These are phyloP conservation scores for Lichina pygmaea DNA, from an alignment of 495 filamentous ascomycete genomes.

Conservation along the genomic window DNA sequence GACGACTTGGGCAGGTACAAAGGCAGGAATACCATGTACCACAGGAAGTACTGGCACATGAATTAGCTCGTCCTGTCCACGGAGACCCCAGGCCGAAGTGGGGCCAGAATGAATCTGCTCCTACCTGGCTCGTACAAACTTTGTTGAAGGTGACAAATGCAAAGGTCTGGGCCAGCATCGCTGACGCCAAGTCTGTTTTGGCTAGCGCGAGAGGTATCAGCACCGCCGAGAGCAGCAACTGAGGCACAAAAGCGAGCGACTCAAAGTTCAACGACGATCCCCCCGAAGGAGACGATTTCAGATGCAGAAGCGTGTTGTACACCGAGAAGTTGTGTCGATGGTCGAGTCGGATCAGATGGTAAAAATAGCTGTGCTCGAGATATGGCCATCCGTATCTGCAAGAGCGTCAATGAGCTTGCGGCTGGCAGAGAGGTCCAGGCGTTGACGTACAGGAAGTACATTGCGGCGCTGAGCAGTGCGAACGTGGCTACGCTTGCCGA, in stretches of 20 bases:
- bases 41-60: slow-evolving; percentile 65
- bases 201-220: slow-evolving; percentile 55
- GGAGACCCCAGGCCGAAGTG: background rate
- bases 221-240: slow-evolving; percentile 49
- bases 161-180: slow-evolving; percentile 98
- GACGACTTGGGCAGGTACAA: slow-evolving; percentile 67
- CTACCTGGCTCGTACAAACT: slow-evolving; percentile 89
- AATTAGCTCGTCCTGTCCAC: background rate
- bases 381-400: slow-evolving; percentile 44
- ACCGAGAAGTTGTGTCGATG: slow-evolving; percentile 96
- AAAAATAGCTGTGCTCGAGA: slow-evolving; percentile 65
- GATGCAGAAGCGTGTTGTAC: slow-evolving; percentile 78
- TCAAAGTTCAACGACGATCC: slow-evolving; percentile 26
- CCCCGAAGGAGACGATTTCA: slow-evolving; percentile 32
- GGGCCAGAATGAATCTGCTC: slow-evolving; percentile 1
- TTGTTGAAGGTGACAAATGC: slow-evolving; percentile 96
- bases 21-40: slow-evolving; percentile 84
- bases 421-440: background rate
- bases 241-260: slow-evolving; percentile 65
- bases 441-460: slow-evolving; percentile 40
- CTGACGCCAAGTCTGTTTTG: slow-evolving; percentile 51
- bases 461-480: slow-evolving; percentile 35
- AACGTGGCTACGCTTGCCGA: slow-evolving; percentile 46
- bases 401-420: background rate
- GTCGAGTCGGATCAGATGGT: slow-evolving; percentile 81